Percentiles rank a stretch among this genome's conserved stretches.
These are phyloP conservation scores for Cytospora leucostoma DNA, from an alignment of 2,329 filamentous ascomycete genomes.

Conservation along the genomic window DNA sequence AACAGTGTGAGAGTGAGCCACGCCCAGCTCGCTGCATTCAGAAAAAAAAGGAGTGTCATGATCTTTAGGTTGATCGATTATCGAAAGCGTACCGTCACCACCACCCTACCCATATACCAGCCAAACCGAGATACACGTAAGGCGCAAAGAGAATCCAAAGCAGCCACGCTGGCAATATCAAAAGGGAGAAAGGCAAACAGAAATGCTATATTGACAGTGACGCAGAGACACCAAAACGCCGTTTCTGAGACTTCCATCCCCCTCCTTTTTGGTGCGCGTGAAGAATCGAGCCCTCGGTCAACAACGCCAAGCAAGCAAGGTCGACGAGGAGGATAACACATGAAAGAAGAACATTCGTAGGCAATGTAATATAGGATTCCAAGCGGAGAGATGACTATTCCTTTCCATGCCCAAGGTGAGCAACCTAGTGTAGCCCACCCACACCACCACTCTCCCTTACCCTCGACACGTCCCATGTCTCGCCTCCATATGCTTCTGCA, in stretches of 20 bases:
- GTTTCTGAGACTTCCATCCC: conserved; percentile 9
- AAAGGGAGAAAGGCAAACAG: neutral
- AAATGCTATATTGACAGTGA: conserved; percentile 20
- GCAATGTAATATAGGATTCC: conserved; percentile 13
- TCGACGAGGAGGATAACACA: neutral
- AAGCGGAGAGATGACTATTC: neutral
- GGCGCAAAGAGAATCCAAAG: conserved; percentile 16
- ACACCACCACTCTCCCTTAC: neutral
- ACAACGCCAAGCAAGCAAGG: conserved; percentile 15
- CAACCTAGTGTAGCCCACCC: neutral
- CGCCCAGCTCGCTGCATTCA: neutral
- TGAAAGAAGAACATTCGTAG: neutral
- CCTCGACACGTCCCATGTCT: neutral
- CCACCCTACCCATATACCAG: conserved; percentile 10
- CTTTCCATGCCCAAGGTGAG: conserved; percentile 1
- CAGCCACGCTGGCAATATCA: conserved; percentile 17
- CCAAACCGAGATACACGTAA: conserved; percentile 13
- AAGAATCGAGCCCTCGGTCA: conserved; percentile 14
- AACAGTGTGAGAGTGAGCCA: neutral
- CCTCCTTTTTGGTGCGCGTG: conserved; percentile 15
- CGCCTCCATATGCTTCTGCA: neutral
- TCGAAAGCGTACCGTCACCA: conserved; percentile 2
- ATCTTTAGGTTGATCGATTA: conserved; percentile 13
- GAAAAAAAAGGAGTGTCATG: conserved; percentile 18
- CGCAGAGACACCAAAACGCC: conserved; percentile 18